A percentile compares a stretch with the other conserved stretches of the same genome.
Evolutionary conservation across 2,329 filamentous ascomycete genomes (phyloP).

Genomic region (Aspergillus caelatus): DNA sequence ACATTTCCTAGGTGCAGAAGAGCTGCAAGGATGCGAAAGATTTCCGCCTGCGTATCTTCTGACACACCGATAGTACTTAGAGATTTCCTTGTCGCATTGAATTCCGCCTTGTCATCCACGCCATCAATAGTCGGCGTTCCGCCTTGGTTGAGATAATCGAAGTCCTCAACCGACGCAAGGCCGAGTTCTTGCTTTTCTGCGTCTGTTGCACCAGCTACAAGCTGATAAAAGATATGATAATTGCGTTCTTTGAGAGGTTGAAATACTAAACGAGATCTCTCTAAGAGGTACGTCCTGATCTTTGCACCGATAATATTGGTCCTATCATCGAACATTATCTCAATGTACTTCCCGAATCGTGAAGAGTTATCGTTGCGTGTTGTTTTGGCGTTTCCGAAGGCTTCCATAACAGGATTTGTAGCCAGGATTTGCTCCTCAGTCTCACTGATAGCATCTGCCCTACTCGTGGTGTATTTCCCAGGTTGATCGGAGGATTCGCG

Average conservation of each 20-base stretch:
- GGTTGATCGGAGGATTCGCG: conserved; percentile 91
- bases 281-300: conserved; percentile 92
- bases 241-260: conserved; percentile 97
- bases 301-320: conserved; percentile 98
- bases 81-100: conserved; percentile 82
- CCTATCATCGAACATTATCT: conserved; percentile 96
- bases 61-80: conserved; percentile 85
- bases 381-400: conserved; percentile 99
- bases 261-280: conserved; percentile 94
- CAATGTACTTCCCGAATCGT: conserved; percentile 98
- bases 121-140: conserved; percentile 88
- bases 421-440: conserved; percentile 98
- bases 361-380: conserved; percentile 99
- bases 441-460: conserved; percentile 84
- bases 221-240: conserved; percentile 98
- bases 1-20: conserved; percentile 94
- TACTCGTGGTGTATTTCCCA: conserved; percentile 73
- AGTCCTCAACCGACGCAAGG: conserved; percentile 82
- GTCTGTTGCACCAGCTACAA: conserved; percentile 88
- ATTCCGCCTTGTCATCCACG: conserved; percentile 94
- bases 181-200: conserved; percentile 78
- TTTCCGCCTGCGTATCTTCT: conserved; percentile 72
- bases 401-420: conserved; percentile 99
- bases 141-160: conserved; percentile 95
- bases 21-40: conserved; percentile 88